Percentiles rank a stretch among this genome's conserved stretches.
Conservation (phyloP, 2,329 filamentous ascomycete species). For the Septoria petroselini region DNA sequence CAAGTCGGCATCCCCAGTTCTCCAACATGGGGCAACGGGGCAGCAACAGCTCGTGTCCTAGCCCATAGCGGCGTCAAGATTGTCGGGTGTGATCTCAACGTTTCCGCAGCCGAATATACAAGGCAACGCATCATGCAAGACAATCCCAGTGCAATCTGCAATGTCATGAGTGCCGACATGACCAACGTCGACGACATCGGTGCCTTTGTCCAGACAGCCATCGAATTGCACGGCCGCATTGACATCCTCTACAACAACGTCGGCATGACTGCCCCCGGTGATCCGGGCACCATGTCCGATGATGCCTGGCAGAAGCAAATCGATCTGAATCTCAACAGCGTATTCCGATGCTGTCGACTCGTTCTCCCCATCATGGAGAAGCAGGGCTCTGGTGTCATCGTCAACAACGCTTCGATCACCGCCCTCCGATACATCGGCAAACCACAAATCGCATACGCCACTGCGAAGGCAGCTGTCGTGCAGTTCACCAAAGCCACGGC, state of each 20-base stretch:
- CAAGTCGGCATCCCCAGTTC: slow-evolving; percentile 36
- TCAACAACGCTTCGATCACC: slow-evolving; percentile 52
- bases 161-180: slow-evolving; percentile 42
- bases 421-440: slow-evolving; percentile 52
- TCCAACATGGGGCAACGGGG: slow-evolving; percentile 52
- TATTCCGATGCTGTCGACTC: slow-evolving; percentile 52
- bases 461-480: slow-evolving; percentile 31
- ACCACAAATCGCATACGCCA: slow-evolving; percentile 53
- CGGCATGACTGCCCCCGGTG: slow-evolving; percentile 46
- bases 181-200: slow-evolving; percentile 53
- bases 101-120: slow-evolving; percentile 30
- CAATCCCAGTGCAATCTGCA: slow-evolving; percentile 39
- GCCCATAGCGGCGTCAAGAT: slow-evolving; percentile 50
- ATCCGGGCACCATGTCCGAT: slow-evolving; percentile 49
- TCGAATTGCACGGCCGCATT: slow-evolving; percentile 46
- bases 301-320: slow-evolving; percentile 53
- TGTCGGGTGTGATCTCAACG: slow-evolving; percentile 40
- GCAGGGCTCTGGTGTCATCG: slow-evolving; percentile 43
- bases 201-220: slow-evolving; percentile 37
- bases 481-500: slow-evolving; percentile 32
- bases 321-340: slow-evolving; percentile 55
- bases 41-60: slow-evolving; percentile 50
- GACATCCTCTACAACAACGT: slow-evolving; percentile 54
- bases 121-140: slow-evolving; percentile 40
- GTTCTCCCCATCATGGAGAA: slow-evolving; percentile 55